A percentile compares a stretch with the other conserved stretches of the same genome.
Conservation (phyloP, 148 eudicot species). For the Drosera capensis region DNA sequence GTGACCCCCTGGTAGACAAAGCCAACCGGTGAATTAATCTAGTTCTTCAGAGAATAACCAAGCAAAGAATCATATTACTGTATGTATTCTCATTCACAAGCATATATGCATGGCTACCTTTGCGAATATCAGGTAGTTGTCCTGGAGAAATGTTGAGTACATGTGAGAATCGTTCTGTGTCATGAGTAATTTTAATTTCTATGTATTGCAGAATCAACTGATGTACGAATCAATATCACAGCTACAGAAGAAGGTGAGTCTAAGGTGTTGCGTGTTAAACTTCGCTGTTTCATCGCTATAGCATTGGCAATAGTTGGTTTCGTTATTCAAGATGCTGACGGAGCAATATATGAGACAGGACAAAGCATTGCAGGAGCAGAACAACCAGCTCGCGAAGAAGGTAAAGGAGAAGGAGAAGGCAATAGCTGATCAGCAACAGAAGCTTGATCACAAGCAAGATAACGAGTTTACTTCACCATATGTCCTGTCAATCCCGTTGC, state of each 20-base stretch:
- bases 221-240: conserved; percentile 33
- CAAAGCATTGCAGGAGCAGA: conserved; percentile 56
- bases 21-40: too few species aligned
- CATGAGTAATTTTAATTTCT: not conserved
- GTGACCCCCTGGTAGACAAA: too few species aligned
- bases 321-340: too few species aligned
- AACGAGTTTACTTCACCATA: too few species aligned
- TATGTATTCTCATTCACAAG: too few species aligned
- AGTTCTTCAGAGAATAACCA: too few species aligned
- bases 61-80: too few species aligned
- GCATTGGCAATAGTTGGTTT: too few species aligned
- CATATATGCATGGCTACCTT: too few species aligned
- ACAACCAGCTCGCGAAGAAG: conserved; percentile 43
- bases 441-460: conserved; percentile 25
- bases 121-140: too few species aligned
- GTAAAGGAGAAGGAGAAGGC: conserved; percentile 39
- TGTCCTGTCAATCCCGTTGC: too few species aligned
- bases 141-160: too few species aligned
- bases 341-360: conserved; percentile 41
- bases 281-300: not conserved
- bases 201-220: conserved; percentile 32
- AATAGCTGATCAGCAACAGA: conserved; percentile 11
- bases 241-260: conserved; percentile 31
- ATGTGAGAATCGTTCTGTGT: not conserved
- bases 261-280: not conserved